A percentile compares a stretch with the other conserved stretches of the same genome.
Evolutionary conservation across 495 filamentous ascomycete species (phyloP).

Genomic region (Peziza echinospora): DNA sequence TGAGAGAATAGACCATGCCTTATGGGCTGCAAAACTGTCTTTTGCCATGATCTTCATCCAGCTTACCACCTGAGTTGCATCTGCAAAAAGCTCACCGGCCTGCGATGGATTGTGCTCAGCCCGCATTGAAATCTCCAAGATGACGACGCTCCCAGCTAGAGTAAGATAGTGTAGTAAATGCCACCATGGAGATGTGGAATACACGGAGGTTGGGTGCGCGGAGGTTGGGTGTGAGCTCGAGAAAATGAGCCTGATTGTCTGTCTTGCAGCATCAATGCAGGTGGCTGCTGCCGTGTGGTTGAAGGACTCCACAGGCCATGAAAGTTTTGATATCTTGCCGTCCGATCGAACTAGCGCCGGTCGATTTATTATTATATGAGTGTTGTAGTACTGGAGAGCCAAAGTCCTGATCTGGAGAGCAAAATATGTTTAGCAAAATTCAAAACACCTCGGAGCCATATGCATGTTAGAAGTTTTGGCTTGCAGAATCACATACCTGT

Average conservation of each 20-base stretch:
- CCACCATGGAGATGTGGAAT: constrained; percentile 34
- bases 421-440: no score
- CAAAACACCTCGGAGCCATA: no score
- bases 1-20: constrained; percentile 35
- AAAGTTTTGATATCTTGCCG: constrained; percentile 21
- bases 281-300: constrained; percentile 30
- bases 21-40: constrained; percentile 26
- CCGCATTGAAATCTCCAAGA: constrained; percentile 34
- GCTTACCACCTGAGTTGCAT: constrained; percentile 31
- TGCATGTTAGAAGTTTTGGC: background rate
- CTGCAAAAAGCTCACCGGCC: constrained; percentile 27
- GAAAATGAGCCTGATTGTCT: constrained; percentile 33
- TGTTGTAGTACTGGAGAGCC: constrained; percentile 35
- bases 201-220: constrained; percentile 17
- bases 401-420: constrained; percentile 25
- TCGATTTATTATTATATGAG: constrained; percentile 36
- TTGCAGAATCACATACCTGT: background rate
- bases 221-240: no score
- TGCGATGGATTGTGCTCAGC: constrained; percentile 35
- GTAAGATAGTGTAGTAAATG: constrained; percentile 39
- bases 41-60: constrained; percentile 31
- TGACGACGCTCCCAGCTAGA: constrained; percentile 36
- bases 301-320: no score
- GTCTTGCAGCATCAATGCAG: constrained; percentile 37
- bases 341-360: constrained; percentile 38